Base-by-base conservation (phyloP, 306 rosid species). In the Cicer bijugum region DNA sequence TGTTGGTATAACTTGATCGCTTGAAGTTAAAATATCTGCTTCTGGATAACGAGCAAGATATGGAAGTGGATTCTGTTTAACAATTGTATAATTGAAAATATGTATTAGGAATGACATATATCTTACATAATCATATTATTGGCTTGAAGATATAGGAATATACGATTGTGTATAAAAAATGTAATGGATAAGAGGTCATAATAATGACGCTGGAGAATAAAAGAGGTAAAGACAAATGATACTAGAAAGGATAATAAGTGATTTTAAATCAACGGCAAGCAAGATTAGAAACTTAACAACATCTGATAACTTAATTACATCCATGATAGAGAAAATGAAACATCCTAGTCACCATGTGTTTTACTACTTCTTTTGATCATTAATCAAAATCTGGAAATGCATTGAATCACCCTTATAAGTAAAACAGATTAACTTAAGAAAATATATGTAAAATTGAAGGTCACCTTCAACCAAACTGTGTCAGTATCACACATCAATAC, bases 401-500 rank as follows among this genome's bases (percentile, higher is more conserved):
- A 61, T 19, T 6, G 76, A 38, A 52, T 15, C 74, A 72, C 42
- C 40, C 23, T 70, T 37, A 9, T 51, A 65, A 76, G 14, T 43
- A 45, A 65, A 76, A 71, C 46, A 40, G 16, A 42, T 51, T 10
- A 20, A 44, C 38, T 44, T 40, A 5, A 74, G 50, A 38, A 53
- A 76, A 14, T n/a, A 44, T 37, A 63, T 10, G 65, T 65, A 37
- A 37, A 77, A 75, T 66, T 40, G 59, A 79, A 51, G 23, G 6
- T 65, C 65, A 93, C 97, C 98, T 93, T 89, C 80, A 93, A 70
- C 97, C 98, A 93, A 59, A 93, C 94, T 92, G 87, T 89, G 86
- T 93, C 98, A 1, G 98, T 93, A 69, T 93, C 98, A 81, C 98
- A 93, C 96, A 91, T 91, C 86, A 93, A 82, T 67, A 93, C 78